Base-by-base conservation (phyloP, 1,284 basidiomycete species). In the Cryptococcus sp. region DNA sequence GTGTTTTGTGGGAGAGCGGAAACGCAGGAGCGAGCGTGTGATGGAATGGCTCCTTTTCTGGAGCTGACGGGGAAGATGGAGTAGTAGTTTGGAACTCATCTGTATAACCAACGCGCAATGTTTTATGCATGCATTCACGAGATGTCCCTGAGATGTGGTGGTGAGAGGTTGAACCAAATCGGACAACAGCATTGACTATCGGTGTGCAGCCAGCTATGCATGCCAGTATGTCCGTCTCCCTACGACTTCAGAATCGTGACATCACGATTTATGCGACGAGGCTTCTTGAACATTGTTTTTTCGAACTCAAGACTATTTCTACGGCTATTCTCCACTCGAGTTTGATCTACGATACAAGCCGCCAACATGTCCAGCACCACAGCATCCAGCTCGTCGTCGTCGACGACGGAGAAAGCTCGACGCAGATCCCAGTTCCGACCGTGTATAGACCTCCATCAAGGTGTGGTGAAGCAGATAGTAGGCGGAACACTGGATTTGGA, bases 401-500 rank as follows among this genome's bases (percentile, higher is more conserved):
- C 31, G 47, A 41, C 38, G 27, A 13, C 17, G 19, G n/a, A 54
- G 19, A 47, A 39, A 31, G 19, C 23, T 35, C 17, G 72, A 45
- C 48, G 69, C 47, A 70, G 67, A 42, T 78, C 77, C 10, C 75
- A 84, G 50, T 99, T 99, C 81, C 84, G 89, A 56, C 96, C 96
- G 13, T 99, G 96, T 78, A 98, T 99, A 70, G 96, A 99, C 78
- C 84, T 99, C 25, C 96, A 99, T 80, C 85, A 88, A 62, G 93
- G 93, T 11, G 82, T 91, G 70, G 96, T 99, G 57, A 99, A 99
- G 79, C 96, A 99, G 80, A 99, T 99, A 60, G 93, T 99, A 11
- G 96, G 96, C 27, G 93, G 93, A 2, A 95, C 93, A 1, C 83
- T 99, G 35, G 75, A 78, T 52, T 60, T 76, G 8, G 64, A 49